These are phyloP conservation scores for Dictyostelium purpureum DNA, from an alignment of 78 protist species.

Conservation along the genomic window DNA sequence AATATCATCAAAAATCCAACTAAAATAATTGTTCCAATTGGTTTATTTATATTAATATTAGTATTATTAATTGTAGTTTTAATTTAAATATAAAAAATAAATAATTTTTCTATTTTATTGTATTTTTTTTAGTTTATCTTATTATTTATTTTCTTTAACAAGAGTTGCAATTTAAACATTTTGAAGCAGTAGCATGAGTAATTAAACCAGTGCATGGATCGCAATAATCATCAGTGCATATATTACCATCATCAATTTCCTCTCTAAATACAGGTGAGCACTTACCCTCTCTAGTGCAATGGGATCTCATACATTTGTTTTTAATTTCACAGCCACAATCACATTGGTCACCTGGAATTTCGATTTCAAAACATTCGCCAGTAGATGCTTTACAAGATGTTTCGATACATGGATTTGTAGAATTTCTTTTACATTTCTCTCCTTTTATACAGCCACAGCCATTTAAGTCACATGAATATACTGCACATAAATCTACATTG, in stretches of 20 bases:
- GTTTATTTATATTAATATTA: too few species aligned
- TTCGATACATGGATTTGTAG: not conserved
- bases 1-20: too few species aligned
- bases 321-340: not conserved
- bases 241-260: constrained; percentile 10
- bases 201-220: not conserved
- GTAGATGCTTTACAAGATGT: not conserved
- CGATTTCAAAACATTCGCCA: not conserved
- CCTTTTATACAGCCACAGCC: too few species aligned
- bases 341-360: not conserved
- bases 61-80: too few species aligned
- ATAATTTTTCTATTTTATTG: too few species aligned
- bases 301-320: not conserved
- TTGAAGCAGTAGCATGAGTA: not conserved
- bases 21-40: too few species aligned
- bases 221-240: not conserved
- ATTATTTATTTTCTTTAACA: too few species aligned
- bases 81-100: too few species aligned
- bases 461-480: too few species aligned
- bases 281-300: not conserved
- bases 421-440: not conserved
- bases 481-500: too few species aligned
- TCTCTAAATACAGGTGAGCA: not conserved
- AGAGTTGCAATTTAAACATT: not conserved
- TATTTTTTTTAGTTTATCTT: too few species aligned